Conservation (phyloP, 2,329 filamentous ascomycete species). For the Tolypocladium endophyticum region DNA sequence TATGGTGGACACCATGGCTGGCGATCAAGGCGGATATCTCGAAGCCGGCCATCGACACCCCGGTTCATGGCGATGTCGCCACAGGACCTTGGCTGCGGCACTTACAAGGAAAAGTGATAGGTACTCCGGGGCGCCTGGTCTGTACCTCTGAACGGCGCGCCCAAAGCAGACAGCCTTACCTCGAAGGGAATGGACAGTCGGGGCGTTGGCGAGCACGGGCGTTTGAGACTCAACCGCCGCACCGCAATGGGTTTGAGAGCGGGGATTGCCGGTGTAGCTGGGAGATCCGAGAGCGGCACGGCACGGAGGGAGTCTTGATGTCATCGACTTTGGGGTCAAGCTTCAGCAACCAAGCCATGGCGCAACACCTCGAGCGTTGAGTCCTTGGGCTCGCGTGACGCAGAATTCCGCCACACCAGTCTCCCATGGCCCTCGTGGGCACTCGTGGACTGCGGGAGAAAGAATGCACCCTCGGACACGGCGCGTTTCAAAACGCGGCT, state of each 20-base stretch:
- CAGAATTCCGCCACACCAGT: not conserved
- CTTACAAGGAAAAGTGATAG: not conserved
- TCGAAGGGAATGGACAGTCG: not conserved
- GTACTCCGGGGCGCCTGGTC: not conserved
- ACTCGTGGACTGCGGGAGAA: too few species aligned
- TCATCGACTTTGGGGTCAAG: constrained; percentile 4
- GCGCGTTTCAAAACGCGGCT: not conserved
- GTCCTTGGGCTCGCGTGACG: not conserved
- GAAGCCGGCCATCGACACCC: not conserved
- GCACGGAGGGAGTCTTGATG: constrained; percentile 6
- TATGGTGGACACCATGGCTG: not conserved
- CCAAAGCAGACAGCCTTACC: not conserved
- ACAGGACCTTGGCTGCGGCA: not conserved
- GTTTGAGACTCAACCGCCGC: not conserved
- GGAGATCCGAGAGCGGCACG: not conserved
- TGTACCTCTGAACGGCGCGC: not conserved
- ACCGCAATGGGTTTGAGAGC: not conserved
- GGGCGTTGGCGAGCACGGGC: not conserved
- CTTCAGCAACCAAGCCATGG: not conserved
- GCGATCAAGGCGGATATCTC: not conserved
- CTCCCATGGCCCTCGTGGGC: too few species aligned
- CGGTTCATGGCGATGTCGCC: not conserved
- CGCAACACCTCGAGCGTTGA: not conserved
- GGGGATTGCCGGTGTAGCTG: not conserved
- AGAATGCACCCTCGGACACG: not conserved